These are phyloP conservation scores for Crithidia acanthocephali DNA, from an alignment of 208 protist genomes.

Conservation along the genomic window DNA sequence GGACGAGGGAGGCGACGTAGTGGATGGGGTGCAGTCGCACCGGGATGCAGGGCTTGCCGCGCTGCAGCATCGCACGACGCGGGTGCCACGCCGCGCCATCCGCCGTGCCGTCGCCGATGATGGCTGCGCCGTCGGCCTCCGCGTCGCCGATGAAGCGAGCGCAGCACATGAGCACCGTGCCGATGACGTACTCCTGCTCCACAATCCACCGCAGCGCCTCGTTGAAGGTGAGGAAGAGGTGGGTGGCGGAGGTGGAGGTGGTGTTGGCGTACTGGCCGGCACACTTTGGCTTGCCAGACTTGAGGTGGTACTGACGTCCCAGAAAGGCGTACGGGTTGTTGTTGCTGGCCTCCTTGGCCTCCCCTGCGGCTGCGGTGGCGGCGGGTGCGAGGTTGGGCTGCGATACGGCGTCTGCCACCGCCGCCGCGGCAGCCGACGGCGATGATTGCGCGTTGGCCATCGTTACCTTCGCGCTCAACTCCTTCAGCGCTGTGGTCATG, in stretches of 20 bases:
- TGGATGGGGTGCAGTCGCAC: constrained; percentile 60
- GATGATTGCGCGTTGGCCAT: constrained; percentile 4
- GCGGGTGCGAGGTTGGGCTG: background rate
- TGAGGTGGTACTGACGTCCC: constrained; percentile 20
- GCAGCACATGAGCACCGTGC: constrained; percentile 68
- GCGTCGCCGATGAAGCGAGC: constrained; percentile 39
- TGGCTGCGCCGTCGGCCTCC: constrained; percentile 21
- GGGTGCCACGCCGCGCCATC: constrained; percentile 19
- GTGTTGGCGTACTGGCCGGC: constrained; percentile 32
- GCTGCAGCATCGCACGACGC: constrained; percentile 26
- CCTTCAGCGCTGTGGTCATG: background rate
- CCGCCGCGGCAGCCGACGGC: constrained; percentile 13
- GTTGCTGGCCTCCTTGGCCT: background rate
- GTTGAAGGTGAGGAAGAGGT: constrained; percentile 55
- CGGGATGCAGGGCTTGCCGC: constrained; percentile 49
- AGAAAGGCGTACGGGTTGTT: constrained; percentile 14
- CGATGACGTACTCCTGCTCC: constrained; percentile 89
- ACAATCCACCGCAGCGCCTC: constrained; percentile 79
- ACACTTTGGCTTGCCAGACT: constrained; percentile 26
- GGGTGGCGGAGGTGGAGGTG: constrained; percentile 16
- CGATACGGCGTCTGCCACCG: constrained; percentile 16
- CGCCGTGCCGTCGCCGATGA: constrained; percentile 18
- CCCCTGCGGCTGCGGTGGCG: background rate
- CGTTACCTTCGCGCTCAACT: background rate
- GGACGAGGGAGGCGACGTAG: constrained; percentile 47